A percentile compares a stretch with the other conserved stretches of the same genome.
Evolutionary conservation across 345 rosid genomes (phyloP).

Genomic region (Brassica juncea): DNA sequence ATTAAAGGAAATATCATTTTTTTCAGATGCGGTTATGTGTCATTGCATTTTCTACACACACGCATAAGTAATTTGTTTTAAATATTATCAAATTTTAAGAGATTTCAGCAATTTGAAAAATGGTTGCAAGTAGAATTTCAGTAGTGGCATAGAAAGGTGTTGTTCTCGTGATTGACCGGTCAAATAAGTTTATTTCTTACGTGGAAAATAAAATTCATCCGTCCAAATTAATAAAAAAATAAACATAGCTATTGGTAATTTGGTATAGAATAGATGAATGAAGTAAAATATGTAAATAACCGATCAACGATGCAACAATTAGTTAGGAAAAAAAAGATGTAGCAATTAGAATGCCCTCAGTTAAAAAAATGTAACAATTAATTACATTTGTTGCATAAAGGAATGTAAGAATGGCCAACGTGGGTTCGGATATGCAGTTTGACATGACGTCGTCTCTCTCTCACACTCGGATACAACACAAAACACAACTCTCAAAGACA

Average conservation of each 20-base stretch:
- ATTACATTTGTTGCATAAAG: constrained; percentile 1
- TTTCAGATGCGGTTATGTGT: no score
- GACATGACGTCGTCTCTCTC: constrained; percentile 48
- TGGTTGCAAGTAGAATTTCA: background rate
- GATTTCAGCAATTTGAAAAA: no score
- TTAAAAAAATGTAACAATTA: constrained; percentile 1
- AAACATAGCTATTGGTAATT: background rate
- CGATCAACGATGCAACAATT: constrained; percentile 1
- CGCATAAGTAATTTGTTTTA: no score
- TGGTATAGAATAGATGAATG: background rate
- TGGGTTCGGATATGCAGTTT: constrained; percentile 58
- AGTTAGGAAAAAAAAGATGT: background rate
- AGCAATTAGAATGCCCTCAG: no score
- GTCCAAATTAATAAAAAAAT: background rate
- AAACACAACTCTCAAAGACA: constrained; percentile 64
- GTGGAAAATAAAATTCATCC: background rate
- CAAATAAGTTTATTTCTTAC: constrained; percentile 7
- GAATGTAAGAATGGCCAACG: constrained; percentile 50
- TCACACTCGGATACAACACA: constrained; percentile 16
- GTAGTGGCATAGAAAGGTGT: background rate
- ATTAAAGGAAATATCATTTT: no score
- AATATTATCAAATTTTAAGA: no score
- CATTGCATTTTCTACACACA: no score
- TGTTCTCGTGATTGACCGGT: constrained; percentile 10
- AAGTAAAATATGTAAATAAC: background rate